A percentile compares a stretch with the other conserved stretches of the same genome.
Conservation (phyloP, 768 basidiomycete species). For the Termitomyces sp. region DNA sequence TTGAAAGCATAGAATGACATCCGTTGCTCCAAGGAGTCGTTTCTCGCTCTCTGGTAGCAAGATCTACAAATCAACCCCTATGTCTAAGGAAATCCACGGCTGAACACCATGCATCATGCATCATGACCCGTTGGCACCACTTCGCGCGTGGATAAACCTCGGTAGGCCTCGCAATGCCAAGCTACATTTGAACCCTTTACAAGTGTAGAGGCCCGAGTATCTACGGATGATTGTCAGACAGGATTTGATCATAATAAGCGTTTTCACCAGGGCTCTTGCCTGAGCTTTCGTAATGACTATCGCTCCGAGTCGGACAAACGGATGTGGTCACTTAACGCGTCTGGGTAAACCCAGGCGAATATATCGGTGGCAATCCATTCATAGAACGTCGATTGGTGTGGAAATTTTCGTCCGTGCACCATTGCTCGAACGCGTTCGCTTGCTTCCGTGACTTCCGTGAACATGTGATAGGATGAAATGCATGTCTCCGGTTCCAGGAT, state of each 20-base stretch:
- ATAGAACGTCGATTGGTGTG: not conserved
- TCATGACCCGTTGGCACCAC: not conserved
- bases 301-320: conserved; percentile 9
- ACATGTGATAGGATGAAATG: conserved; percentile 13
- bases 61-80: not conserved
- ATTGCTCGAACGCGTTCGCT: not conserved
- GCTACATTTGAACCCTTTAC: not conserved
- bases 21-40: not conserved
- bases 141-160: conserved; percentile 13
- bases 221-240: no score
- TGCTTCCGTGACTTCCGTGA: not conserved
- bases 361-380: not conserved
- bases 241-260: not conserved
- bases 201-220: not conserved
- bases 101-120: not conserved
- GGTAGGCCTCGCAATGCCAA: conserved; percentile 4
- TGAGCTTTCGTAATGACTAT: not conserved
- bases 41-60: not conserved
- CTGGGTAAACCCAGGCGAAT: conserved; percentile 14
- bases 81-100: not conserved
- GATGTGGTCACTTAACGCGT: not conserved
- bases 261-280: not conserved
- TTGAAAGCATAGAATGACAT: not conserved
- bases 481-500: conserved; percentile 12
- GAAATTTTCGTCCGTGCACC: not conserved